Evolutionary conservation across 2,329 filamentous ascomycete species (phyloP).

Genomic region (Fusarium sp.): DNA sequence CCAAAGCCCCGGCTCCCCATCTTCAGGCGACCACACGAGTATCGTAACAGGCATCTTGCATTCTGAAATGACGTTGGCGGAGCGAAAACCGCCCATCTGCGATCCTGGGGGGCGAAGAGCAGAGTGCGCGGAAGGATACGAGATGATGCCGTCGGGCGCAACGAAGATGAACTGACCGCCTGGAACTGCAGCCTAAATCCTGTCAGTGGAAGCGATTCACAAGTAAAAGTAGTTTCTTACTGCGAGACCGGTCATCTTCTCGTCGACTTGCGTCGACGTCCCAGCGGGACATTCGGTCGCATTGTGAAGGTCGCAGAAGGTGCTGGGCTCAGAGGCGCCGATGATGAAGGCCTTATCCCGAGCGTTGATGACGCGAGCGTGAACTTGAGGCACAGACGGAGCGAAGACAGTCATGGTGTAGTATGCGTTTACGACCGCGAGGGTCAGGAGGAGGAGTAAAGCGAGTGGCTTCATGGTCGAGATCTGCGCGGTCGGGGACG

Average conservation of each 20-base stretch:
- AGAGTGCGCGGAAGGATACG: conserved; percentile 71
- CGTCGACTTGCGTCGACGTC: conserved; percentile 48
- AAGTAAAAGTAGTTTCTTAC: conserved; percentile 18
- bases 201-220: background rate
- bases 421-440: conserved; percentile 31
- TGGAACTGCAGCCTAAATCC: conserved; percentile 65
- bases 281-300: conserved; percentile 47
- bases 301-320: conserved; percentile 44
- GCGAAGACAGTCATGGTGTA: conserved; percentile 49
- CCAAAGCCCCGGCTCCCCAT: conserved; percentile 48
- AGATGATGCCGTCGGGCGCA: conserved; percentile 65
- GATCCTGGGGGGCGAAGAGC: conserved; percentile 65
- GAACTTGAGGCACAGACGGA: conserved; percentile 40
- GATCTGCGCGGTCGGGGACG: background rate
- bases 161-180: conserved; percentile 76
- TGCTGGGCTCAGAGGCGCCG: conserved; percentile 47
- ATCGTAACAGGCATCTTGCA: conserved; percentile 43
- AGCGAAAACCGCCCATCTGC: conserved; percentile 63
- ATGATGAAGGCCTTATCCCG: conserved; percentile 48
- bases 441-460: conserved; percentile 2
- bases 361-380: conserved; percentile 50
- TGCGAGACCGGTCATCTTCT: conserved; percentile 49
- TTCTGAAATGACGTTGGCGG: conserved; percentile 47
- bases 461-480: conserved; percentile 33
- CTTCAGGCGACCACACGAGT: conserved; percentile 45